Conservation (phyloP, 306 rosid genomes). For the Boehmeria nivea region DNA sequence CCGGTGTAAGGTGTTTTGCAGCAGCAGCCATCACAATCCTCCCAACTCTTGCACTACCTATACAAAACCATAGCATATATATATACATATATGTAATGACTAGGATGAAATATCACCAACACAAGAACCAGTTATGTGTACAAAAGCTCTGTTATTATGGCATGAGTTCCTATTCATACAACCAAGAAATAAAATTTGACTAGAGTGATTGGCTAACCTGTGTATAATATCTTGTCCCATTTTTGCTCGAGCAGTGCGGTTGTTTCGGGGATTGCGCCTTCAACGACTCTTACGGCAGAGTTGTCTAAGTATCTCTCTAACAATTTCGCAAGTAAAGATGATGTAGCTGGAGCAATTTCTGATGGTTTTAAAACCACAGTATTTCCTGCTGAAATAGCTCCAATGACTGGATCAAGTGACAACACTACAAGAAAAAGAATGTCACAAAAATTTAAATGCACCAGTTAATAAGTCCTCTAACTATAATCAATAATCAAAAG, state of each 20-base stretch:
- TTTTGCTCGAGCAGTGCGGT: conserved; percentile 69
- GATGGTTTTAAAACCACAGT: conserved; percentile 77
- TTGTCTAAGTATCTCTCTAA: conserved; percentile 49
- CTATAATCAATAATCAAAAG: too few species aligned
- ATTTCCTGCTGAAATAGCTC: conserved; percentile 80
- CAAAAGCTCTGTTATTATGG: too few species aligned
- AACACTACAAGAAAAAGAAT: conserved; percentile 33
- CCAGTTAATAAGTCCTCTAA: too few species aligned
- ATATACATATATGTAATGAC: background rate
- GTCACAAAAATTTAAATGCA: background rate
- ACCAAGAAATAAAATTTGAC: background rate
- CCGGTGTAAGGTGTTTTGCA: conserved; percentile 85
- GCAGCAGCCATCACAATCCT: conserved; percentile 95
- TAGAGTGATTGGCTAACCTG: conserved; percentile 33
- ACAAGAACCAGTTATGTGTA: too few species aligned
- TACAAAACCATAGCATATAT: conserved; percentile 15
- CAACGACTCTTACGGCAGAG: conserved; percentile 63
- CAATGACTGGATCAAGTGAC: conserved; percentile 79
- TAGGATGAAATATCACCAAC: too few species aligned
- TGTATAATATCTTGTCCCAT: conserved; percentile 85
- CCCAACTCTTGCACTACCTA: conserved; percentile 83
- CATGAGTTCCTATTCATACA: too few species aligned
- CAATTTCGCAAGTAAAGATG: conserved; percentile 46
- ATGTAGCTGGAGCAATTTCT: conserved; percentile 69
- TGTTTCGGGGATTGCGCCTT: conserved; percentile 77